Evolutionary conservation across 2,329 filamentous ascomycete species (phyloP).

Genomic region (Cladosporium sp.): DNA sequence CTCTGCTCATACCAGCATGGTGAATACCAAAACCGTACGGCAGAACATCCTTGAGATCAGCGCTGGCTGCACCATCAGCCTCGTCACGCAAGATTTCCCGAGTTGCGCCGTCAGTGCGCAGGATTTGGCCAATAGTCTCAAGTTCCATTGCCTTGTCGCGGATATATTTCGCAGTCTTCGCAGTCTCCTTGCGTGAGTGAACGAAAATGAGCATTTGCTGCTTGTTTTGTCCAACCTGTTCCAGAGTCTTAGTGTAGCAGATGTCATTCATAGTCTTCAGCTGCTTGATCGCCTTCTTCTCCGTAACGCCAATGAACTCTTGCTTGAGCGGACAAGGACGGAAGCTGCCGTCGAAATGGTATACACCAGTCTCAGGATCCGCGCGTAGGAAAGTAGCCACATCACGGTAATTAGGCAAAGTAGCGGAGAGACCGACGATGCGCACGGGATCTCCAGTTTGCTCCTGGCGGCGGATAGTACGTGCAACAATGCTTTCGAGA

Average conservation of each 20-base stretch:
- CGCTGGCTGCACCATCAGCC: slow-evolving; percentile 76
- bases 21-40: slow-evolving; percentile 98
- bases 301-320: slow-evolving; percentile 95
- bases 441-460: slow-evolving; percentile 92
- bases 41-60: slow-evolving; percentile 87
- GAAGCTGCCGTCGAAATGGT: slow-evolving; percentile 94
- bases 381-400: slow-evolving; percentile 94
- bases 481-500: slow-evolving; percentile 91
- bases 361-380: slow-evolving; percentile 79
- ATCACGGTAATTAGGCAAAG: slow-evolving; percentile 92
- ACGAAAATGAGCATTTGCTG: slow-evolving; percentile 99
- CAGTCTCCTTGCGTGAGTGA: slow-evolving; percentile 96
- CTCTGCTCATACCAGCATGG: slow-evolving; percentile 93
- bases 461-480: slow-evolving; percentile 89
- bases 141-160: slow-evolving; percentile 95
- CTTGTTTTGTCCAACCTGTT: slow-evolving; percentile 87
- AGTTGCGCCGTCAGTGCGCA: slow-evolving; percentile 88
- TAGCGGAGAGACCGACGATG: slow-evolving; percentile 89
- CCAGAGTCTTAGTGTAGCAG: slow-evolving; percentile 94
- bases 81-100: slow-evolving; percentile 86
- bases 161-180: slow-evolving; percentile 95
- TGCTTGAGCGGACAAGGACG: slow-evolving; percentile 92
- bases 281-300: slow-evolving; percentile 98
- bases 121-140: slow-evolving; percentile 94
- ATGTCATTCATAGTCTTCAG: slow-evolving; percentile 99